Conservation (phyloP, 2,329 filamentous ascomycete species). For the Alternaria brassicicola region DNA sequence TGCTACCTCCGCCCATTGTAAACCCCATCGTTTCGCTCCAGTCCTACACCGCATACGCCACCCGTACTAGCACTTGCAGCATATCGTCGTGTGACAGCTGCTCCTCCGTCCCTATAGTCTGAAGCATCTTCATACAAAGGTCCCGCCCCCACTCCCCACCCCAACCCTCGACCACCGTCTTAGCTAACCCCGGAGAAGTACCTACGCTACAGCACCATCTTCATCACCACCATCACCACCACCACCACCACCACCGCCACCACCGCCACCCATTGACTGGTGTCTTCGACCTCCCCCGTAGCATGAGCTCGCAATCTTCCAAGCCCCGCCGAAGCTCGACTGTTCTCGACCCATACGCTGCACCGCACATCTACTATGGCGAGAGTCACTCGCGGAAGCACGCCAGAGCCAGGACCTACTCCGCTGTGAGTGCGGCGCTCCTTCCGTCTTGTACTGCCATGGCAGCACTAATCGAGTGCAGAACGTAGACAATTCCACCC, state of each 20-base stretch:
- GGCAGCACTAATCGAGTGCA: slow-evolving; percentile 23
- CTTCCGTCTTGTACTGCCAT: neutral
- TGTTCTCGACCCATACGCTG: slow-evolving; percentile 61
- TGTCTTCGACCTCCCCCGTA: slow-evolving; percentile 32
- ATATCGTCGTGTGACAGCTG: slow-evolving; percentile 21
- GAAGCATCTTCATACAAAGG: slow-evolving; percentile 22
- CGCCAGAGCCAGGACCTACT: slow-evolving; percentile 60
- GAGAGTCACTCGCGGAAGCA: slow-evolving; percentile 55
- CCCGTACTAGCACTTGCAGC: slow-evolving; percentile 12
- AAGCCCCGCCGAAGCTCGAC: slow-evolving; percentile 51
- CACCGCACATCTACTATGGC: slow-evolving; percentile 66
- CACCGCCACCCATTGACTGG: slow-evolving; percentile 19
- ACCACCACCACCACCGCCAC: slow-evolving; percentile 1
- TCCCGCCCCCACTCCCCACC: slow-evolving; percentile 23
- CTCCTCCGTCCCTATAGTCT: slow-evolving; percentile 12
- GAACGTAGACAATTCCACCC: slow-evolving; percentile 40
- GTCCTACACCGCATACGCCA: slow-evolving; percentile 10
- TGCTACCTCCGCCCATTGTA: neutral
- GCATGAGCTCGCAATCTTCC: slow-evolving; percentile 51
- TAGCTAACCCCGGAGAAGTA: slow-evolving; percentile 15
- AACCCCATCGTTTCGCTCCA: slow-evolving; percentile 3
- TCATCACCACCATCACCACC: slow-evolving; percentile 14
- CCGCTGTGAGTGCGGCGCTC: slow-evolving; percentile 54
- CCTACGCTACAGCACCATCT: slow-evolving; percentile 30
- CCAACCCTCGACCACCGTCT: neutral